Base-by-base conservation (phyloP, 495 filamentous ascomycete species). In the Lasiosphaeris hirsuta region DNA sequence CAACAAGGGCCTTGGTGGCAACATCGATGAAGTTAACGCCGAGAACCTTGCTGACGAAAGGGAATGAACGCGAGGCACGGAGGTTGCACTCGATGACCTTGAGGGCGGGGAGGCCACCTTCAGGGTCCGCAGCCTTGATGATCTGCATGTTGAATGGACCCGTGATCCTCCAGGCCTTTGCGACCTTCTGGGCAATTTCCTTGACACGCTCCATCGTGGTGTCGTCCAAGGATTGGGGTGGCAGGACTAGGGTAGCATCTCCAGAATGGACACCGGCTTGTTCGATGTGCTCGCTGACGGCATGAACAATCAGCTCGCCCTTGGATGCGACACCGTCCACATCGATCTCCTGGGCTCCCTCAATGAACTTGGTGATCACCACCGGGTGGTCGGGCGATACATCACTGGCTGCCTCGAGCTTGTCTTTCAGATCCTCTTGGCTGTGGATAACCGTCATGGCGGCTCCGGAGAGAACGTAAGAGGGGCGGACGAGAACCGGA, bases 141-240 rank as follows among this genome's bases (percentile, higher is more conserved):
- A 97, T 95, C 75, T 97, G 93, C 94, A 97, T 97, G 81, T 97
- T 97, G 84, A 97, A 97, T 37, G 93, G 93, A 41, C 93, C 93
- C 14, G 90, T 96, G 72, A 97, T 97, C 66, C 79, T 92, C 90
- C 93, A 96, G 44, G 94, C 93, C 74, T 94, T 90, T 57, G 93
- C 93, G 23, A 97, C 92, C 83, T 96, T 97, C 75, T 90, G 73
- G 10, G 94, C 93, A 59, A 97, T 96, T 61, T 88, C 90, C 82
- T 97, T 97, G 52, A 96, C 81, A 45, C 94, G 89, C 56, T 79
- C 82, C 81, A 96, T 88, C 55, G 86, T 86, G 49, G 72, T 73
- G 63, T 88, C 77, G 58, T 92, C 87, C 14, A 97, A 82, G 65
- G 78, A 86, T 35, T 77, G 86, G 0, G 94, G 94, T 15, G 94